These are phyloP conservation scores for Komagataella populi DNA, from an alignment of 805 yeast species.

Conservation along the genomic window DNA sequence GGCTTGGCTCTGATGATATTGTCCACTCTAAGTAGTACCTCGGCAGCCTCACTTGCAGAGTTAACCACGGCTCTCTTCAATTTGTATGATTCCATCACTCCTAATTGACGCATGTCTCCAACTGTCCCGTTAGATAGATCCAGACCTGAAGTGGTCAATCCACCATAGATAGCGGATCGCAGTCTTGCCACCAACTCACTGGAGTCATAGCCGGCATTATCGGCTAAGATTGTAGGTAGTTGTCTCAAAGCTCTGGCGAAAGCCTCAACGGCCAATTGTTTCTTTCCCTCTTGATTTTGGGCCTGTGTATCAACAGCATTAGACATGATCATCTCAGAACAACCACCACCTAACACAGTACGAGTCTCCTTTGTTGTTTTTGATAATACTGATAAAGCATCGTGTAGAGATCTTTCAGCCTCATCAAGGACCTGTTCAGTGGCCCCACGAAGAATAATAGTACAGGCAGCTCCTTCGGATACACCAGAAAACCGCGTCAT, in stretches of 20 bases:
- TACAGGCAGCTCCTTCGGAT: slow-evolving; percentile 91
- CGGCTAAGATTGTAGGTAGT: slow-evolving; percentile 89
- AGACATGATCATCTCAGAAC: slow-evolving; percentile 88
- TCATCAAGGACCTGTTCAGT: slow-evolving; percentile 97
- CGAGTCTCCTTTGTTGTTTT: slow-evolving; percentile 90
- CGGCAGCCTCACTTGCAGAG: slow-evolving; percentile 97
- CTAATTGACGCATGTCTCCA: slow-evolving; percentile 90
- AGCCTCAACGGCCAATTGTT: slow-evolving; percentile 86
- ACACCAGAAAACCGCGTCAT: slow-evolving; percentile 93
- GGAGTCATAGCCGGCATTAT: slow-evolving; percentile 94
- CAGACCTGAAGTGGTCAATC: slow-evolving; percentile 83
- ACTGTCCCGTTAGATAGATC: slow-evolving; percentile 75
- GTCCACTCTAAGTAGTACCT: slow-evolving; percentile 88
- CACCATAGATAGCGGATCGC: slow-evolving; percentile 83
- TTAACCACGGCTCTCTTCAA: slow-evolving; percentile 88
- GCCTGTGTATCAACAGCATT: slow-evolving; percentile 91
- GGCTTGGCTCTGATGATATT: slow-evolving; percentile 96
- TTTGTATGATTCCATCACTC: slow-evolving; percentile 86
- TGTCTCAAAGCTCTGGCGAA: slow-evolving; percentile 91
- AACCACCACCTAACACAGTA: slow-evolving; percentile 90
- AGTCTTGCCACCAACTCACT: slow-evolving; percentile 83
- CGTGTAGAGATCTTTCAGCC: slow-evolving; percentile 94
- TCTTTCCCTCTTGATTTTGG: slow-evolving; percentile 85
- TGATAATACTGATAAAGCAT: slow-evolving; percentile 87
- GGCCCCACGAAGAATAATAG: slow-evolving; percentile 92